Conservation (phyloP, 305 asterid species). For the Salvia sclarea region DNA sequence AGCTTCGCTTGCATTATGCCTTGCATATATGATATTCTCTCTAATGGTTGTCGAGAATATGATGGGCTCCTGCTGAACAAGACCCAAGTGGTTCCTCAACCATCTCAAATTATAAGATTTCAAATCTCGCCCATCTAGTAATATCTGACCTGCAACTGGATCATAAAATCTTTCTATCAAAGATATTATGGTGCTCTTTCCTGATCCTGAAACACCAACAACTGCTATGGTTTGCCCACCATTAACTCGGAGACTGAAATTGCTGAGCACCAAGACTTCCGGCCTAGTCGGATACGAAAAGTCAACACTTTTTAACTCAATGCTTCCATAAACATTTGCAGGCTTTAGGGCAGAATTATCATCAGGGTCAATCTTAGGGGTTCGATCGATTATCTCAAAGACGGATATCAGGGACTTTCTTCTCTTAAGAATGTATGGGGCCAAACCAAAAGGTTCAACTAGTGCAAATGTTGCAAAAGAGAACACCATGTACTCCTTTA, state of each 20-base stretch:
- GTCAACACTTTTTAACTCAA: conserved; percentile 89
- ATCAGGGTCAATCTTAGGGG: conserved; percentile 96
- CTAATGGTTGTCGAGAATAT: conserved; percentile 92
- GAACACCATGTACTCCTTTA: conserved; percentile 96
- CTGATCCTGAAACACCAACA: conserved; percentile 98
- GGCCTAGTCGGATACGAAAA: conserved; percentile 95
- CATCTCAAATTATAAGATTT: conserved; percentile 89
- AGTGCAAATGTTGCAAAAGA: conserved; percentile 97
- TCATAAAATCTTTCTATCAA: conserved; percentile 89
- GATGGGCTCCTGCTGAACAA: conserved; percentile 96
- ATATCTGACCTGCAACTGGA: conserved; percentile 91
- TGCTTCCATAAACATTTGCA: conserved; percentile 97
- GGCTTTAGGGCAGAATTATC: conserved; percentile 90
- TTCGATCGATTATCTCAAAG: conserved; percentile 92
- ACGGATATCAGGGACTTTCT: conserved; percentile 87
- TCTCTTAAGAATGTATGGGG: conserved; percentile 95
- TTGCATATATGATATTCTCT: conserved; percentile 92
- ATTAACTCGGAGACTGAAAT: conserved; percentile 91
- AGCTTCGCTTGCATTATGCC: conserved; percentile 99
- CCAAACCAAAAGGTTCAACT: conserved; percentile 98
- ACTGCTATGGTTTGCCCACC: conserved; percentile 98
- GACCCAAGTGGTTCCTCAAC: conserved; percentile 98
- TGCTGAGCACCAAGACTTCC: conserved; percentile 88
- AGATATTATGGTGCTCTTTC: conserved; percentile 96
- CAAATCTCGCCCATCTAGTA: conserved; percentile 88